Base-by-base conservation (phyloP, 2,329 filamentous ascomycete species). In the Aureobasidium sp. region DNA sequence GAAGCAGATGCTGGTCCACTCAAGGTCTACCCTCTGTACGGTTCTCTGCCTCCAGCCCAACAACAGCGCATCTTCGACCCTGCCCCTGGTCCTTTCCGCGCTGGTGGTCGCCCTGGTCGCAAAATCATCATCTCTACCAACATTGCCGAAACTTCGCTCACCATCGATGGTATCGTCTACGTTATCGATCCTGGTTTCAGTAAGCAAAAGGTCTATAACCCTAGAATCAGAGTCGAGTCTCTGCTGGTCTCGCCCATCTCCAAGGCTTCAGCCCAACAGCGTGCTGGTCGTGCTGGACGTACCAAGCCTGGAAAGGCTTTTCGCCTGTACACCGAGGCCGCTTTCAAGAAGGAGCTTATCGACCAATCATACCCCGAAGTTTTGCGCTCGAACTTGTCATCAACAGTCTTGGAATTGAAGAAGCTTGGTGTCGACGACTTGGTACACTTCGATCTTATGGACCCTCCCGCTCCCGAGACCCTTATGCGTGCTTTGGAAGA, bases 181-280 rank as follows among this genome's bases (percentile, higher is more conserved):
- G 94, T 99, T 37, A 93, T 99, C n/a, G 94, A 99, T 71, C 93
- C 94, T 2, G 94, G 94, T 39, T 99, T 99, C 79, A 96, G 91
- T 78, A 99, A 99, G 79, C 94, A 99, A 72, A 99, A 97, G 77
- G 94, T 97, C 65, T 99, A 97, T 81, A 97, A 99, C 75, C 93
- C 94, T 24, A 87, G 94, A 64, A 95, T 96, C 69, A 87, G 94
- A 74, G 92, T 99, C 66, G 94, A 99, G 77, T 97, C 94, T 0
- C 82, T 99, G 8, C 81, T 99, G n/a, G 93, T 99, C 5, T 97
- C 94, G 3, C 92, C 94, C 24, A 97, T 99, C 68, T 97, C 92
- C 63, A 97, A 97, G 75, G 94, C 94, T 27, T 97, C 94, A 1
- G 94, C 95, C 11, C 91, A 97, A 74, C 94, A 99, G 77, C 84